A percentile compares a stretch with the other conserved stretches of the same genome.
Conservation (phyloP, 257 asterid genomes). For the Solanum chmielewskii region DNA sequence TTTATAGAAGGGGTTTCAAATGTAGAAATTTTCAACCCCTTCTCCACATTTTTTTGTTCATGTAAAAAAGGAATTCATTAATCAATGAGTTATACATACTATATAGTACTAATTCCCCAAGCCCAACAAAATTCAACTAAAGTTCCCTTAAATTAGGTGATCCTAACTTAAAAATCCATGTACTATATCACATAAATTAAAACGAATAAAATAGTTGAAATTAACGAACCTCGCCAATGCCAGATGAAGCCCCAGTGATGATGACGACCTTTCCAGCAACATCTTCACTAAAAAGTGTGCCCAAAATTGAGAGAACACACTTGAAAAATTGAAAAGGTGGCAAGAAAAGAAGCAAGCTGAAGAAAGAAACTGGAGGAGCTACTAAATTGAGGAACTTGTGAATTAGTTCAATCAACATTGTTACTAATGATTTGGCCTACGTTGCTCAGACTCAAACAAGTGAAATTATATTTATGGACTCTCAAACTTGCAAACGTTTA, state of each 20-base stretch:
- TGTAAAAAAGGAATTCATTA: too few species aligned
- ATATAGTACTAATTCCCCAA: too few species aligned
- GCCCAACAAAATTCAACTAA: too few species aligned
- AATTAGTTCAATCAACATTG: constrained; percentile 22
- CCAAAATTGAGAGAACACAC: constrained; percentile 9
- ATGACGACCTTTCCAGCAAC: constrained; percentile 58
- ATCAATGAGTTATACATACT: background rate
- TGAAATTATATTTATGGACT: background rate
- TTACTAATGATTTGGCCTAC: background rate
- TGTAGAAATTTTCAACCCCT: background rate
- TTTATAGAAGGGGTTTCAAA: background rate
- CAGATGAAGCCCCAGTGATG: constrained; percentile 73
- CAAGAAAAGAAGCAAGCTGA: constrained; percentile 15
- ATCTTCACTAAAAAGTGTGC: constrained; percentile 35
- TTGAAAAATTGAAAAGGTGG: constrained; percentile 36
- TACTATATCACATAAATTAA: background rate
- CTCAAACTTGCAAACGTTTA: background rate
- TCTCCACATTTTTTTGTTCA: background rate
- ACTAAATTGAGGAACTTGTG: constrained; percentile 24
- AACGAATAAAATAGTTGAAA: background rate
- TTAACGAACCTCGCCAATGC: constrained; percentile 58
- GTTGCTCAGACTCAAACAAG: too few species aligned
- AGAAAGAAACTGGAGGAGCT: constrained; percentile 24
- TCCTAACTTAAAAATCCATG: background rate
- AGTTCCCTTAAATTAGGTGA: background rate